Evolutionary conservation across 768 basidiomycete genomes (phyloP), one percentile per base, ranked within the genome.

Genomic region (Pluteus cervinus): DNA sequence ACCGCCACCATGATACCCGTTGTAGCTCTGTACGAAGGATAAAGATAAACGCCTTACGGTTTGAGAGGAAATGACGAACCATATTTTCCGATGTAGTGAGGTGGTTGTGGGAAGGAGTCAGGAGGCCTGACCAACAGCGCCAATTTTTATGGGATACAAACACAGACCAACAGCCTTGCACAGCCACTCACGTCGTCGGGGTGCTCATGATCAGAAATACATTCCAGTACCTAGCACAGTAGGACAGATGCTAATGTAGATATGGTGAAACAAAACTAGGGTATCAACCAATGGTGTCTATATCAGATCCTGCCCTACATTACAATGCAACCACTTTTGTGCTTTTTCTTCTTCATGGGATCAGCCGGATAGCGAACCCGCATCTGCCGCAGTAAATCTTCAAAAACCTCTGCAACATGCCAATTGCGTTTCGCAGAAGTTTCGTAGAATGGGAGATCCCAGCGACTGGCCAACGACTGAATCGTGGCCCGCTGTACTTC

Each of bases 341-440:
- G 55, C 49, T 55, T 66, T 49, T 61, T 61, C 40, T 55, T 66
- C 49, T 56, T 65, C 40, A 58, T 59, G 22, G 56, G 51, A 29
- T 75, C 70, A 25, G 62, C 50, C 12, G 84, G 83, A 54, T 80
- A 85, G 41, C 71, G 70, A 36, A 47, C 56, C 21, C 81, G 73
- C 86, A 89, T 86, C 48, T 84, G 85, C 44, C 72, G 71, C 32
- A 86, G 62, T 20, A 89, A 69, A 42, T 83, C 81, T 48, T 84
- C 78, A 53, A 90, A 90, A 12, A 83, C 86, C 25, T 86, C 84
- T 7, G 62, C 61, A 37, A 90, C 70, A 47, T 89, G 77, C 86
- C 83, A 86, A 51, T 88, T 79, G 32, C 75, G 69, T 57, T 89
- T 90, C 7, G 87, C 85, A n/a, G 86, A 88, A 3, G 87, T 90